Conservation (phyloP, 306 rosid genomes). For the Lathyrus sativus region DNA sequence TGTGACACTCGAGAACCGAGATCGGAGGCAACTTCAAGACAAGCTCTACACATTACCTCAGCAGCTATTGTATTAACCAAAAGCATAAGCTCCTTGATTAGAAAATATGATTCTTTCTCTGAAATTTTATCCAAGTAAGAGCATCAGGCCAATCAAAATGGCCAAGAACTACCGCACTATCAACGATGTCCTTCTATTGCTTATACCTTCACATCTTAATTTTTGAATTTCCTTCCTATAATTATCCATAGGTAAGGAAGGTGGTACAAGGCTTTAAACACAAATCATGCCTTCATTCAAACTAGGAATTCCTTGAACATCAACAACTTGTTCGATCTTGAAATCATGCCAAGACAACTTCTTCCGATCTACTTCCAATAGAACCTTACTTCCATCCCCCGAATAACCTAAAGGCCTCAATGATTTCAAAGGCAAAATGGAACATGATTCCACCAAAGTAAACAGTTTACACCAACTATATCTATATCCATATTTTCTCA, state of each 20-base stretch:
- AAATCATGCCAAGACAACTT: constrained; percentile 62
- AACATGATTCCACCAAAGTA: constrained; percentile 33
- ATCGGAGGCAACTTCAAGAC: no score
- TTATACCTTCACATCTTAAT: constrained; percentile 24
- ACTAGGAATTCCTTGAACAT: constrained; percentile 43
- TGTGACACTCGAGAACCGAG: no score
- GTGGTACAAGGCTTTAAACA: constrained; percentile 58
- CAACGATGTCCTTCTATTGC: constrained; percentile 63
- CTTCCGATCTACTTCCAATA: constrained; percentile 48
- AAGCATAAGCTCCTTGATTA: no score
- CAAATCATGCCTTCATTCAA: constrained; percentile 53
- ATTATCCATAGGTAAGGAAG: constrained; percentile 23
- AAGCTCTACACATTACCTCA: no score
- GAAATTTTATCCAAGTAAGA: no score
- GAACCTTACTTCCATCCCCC: constrained; percentile 37
- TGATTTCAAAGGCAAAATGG: constrained; percentile 28
- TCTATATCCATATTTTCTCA: no score
- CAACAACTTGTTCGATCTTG: constrained; percentile 15
- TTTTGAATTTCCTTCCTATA: constrained; percentile 23
- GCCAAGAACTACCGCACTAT: no score
- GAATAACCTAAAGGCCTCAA: constrained; percentile 67
- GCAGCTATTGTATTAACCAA: no score
- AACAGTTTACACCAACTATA: no score
- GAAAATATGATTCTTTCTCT: no score
- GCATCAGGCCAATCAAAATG: no score